A percentile compares a stretch with the other conserved stretches of the same genome.
These are phyloP conservation scores for Micractinium sp. DNA, from an alignment of 139 green algal species.

Conservation along the genomic window DNA sequence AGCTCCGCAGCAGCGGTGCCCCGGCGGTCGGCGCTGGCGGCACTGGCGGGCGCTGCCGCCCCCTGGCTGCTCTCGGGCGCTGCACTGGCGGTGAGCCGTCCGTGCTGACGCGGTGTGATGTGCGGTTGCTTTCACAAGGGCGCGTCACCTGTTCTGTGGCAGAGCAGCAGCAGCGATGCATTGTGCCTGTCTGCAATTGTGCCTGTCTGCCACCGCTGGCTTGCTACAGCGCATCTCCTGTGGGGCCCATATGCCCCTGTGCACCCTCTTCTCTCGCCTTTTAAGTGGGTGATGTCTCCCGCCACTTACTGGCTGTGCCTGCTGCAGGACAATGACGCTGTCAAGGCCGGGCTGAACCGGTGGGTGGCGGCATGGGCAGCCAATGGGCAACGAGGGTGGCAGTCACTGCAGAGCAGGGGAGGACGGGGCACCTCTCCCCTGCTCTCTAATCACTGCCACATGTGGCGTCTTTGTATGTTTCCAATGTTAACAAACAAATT, in stretches of 20 bases:
- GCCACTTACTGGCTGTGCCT: background rate
- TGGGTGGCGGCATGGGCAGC: background rate
- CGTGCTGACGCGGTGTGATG: no score
- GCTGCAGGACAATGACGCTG: conserved; percentile 37
- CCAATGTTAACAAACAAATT: no score
- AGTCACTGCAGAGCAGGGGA: no score
- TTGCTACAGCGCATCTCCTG: background rate
- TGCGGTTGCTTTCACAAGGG: no score
- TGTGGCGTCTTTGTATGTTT: no score
- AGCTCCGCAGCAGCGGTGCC: background rate
- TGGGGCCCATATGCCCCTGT: background rate
- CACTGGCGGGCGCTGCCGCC: background rate
- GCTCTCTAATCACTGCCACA: no score
- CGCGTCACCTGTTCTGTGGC: background rate
- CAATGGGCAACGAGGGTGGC: background rate
- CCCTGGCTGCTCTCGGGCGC: background rate
- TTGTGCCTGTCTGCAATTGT: background rate
- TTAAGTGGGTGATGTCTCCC: background rate
- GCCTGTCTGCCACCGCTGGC: background rate
- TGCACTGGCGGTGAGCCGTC: conserved; percentile 6
- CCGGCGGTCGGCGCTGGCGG: background rate
- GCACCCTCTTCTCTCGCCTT: background rate
- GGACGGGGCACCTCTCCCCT: no score
- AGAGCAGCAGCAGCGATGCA: background rate
- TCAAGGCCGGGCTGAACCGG: conserved; percentile 29